These are phyloP conservation scores for Leccinum boreale DNA, from an alignment of 768 basidiomycete genomes.

Conservation along the genomic window DNA sequence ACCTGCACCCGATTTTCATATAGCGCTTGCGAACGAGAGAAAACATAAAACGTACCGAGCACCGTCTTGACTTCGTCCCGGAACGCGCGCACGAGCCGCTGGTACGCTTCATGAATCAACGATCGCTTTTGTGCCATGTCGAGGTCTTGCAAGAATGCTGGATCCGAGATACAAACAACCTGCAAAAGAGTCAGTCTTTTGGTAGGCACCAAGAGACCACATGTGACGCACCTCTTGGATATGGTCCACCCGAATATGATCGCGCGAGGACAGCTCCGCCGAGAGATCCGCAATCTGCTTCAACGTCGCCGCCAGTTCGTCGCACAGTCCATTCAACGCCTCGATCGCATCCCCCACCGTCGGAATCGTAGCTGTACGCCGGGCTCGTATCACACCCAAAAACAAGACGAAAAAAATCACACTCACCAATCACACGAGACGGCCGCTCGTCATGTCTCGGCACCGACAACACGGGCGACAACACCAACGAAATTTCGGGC, in stretches of 20 bases:
- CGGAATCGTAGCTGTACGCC: slow-evolving; percentile 60
- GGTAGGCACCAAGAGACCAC: not conserved
- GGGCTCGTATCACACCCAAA: not conserved
- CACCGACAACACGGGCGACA: slow-evolving; percentile 63
- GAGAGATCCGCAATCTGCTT: slow-evolving; percentile 66
- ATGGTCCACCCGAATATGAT: slow-evolving; percentile 68
- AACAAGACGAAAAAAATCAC: not conserved
- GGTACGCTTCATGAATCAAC: slow-evolving; percentile 62
- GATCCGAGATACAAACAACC: slow-evolving; percentile 51
- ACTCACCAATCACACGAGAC: slow-evolving; percentile 56
- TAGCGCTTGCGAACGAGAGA: not conserved
- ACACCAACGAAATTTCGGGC: slow-evolving; percentile 65
- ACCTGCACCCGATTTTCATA: slow-evolving; percentile 34
- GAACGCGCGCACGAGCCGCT: slow-evolving; percentile 38
- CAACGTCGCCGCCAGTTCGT: slow-evolving; percentile 56
- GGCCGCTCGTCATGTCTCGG: slow-evolving; percentile 57
- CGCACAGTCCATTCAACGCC: slow-evolving; percentile 58
- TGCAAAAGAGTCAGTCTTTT: slow-evolving; percentile 17
- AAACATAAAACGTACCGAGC: slow-evolving; percentile 39
- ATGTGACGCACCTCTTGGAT: slow-evolving; percentile 57
- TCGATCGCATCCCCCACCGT: slow-evolving; percentile 73
- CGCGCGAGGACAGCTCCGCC: slow-evolving; percentile 67
- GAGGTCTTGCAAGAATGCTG: slow-evolving; percentile 58
- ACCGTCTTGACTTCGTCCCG: slow-evolving; percentile 50
- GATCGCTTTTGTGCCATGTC: slow-evolving; percentile 67